Percentiles rank a stretch among this genome's conserved stretches.
Evolutionary conservation across 2,329 filamentous ascomycete species (phyloP).

Genomic region (Penicillium sp.): DNA sequence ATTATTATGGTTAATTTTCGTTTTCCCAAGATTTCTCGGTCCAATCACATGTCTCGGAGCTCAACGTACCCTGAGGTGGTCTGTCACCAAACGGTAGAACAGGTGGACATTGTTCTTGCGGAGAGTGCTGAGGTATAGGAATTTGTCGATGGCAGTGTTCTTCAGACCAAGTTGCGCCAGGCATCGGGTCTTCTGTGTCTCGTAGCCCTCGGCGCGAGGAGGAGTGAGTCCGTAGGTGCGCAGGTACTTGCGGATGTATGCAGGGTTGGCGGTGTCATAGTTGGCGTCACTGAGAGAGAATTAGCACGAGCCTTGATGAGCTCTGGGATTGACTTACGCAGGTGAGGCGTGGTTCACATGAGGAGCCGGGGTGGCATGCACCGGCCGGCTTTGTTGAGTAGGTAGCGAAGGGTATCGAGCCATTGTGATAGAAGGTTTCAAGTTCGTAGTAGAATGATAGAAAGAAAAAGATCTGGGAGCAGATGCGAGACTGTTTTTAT

Average conservation of each 20-base stretch:
- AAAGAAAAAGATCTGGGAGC: conserved; percentile 17
- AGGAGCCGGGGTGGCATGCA: conserved; percentile 34
- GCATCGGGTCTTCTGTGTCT: conserved; percentile 50
- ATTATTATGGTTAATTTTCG: conserved; percentile 14
- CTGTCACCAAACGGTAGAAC: conserved; percentile 51
- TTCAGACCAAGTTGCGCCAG: conserved; percentile 49
- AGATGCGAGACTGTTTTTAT: conserved; percentile 33
- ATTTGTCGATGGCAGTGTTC: conserved; percentile 49
- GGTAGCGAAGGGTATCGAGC: conserved; percentile 30
- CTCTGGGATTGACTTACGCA: conserved; percentile 28
- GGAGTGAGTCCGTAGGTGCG: conserved; percentile 52
- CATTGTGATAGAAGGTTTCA: conserved; percentile 30
- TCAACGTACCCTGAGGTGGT: conserved; percentile 44
- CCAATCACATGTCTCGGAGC: conserved; percentile 7
- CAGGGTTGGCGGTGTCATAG: conserved; percentile 50
- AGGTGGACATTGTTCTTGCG: conserved; percentile 53
- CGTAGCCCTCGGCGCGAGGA: conserved; percentile 49
- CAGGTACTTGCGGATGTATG: conserved; percentile 52
- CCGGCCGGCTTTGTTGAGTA: conserved; percentile 35
- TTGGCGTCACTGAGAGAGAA: conserved; percentile 39
- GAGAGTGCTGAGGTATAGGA: conserved; percentile 50
- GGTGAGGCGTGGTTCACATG: conserved; percentile 33
- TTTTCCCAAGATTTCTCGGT: neutral
- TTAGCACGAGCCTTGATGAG: neutral
- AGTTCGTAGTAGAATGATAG: conserved; percentile 20